Evolutionary conservation across 768 basidiomycete genomes (phyloP).

Genomic region (Candolleomyces aberdarensis): DNA sequence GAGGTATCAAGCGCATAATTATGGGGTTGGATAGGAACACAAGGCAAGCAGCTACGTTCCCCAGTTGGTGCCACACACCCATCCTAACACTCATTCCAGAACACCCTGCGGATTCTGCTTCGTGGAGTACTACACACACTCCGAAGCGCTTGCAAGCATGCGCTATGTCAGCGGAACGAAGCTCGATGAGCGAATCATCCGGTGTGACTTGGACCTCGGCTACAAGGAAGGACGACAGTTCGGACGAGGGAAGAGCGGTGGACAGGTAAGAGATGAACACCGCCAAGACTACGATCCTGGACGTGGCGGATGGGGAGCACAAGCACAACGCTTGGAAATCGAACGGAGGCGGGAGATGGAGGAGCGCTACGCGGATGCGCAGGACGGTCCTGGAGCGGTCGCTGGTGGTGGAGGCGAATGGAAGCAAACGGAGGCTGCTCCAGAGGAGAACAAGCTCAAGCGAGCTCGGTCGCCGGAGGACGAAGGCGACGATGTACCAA

Average conservation of each 20-base stretch:
- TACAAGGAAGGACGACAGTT: conserved; percentile 97
- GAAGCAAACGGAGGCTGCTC: conserved; percentile 59
- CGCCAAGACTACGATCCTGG: conserved; percentile 96
- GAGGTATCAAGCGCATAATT: conserved; percentile 90
- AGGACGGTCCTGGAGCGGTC: conserved; percentile 76
- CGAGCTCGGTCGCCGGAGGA: conserved; percentile 77
- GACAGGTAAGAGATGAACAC: conserved; percentile 96
- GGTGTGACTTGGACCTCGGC: conserved; percentile 95
- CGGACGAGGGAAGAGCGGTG: conserved; percentile 95
- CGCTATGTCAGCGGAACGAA: conserved; percentile 97
- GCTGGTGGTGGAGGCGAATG: conserved; percentile 85
- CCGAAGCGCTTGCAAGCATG: conserved; percentile 90
- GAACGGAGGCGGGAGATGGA: conserved; percentile 81
- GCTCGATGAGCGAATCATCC: conserved; percentile 96
- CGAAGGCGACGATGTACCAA: conserved; percentile 57
- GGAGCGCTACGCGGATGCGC: conserved; percentile 76
- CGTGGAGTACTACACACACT: conserved; percentile 93
- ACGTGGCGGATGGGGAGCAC: conserved; percentile 92
- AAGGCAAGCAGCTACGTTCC: conserved; percentile 42
- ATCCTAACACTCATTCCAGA: conserved; percentile 35
- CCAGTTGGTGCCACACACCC: background rate
- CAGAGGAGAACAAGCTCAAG: conserved; percentile 48
- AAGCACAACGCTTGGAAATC: conserved; percentile 68
- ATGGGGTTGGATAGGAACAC: conserved; percentile 93
- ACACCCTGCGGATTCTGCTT: conserved; percentile 96